Evolutionary conservation across 257 asterid species (phyloP).

Genomic region (Solanum pinnatisectum): DNA sequence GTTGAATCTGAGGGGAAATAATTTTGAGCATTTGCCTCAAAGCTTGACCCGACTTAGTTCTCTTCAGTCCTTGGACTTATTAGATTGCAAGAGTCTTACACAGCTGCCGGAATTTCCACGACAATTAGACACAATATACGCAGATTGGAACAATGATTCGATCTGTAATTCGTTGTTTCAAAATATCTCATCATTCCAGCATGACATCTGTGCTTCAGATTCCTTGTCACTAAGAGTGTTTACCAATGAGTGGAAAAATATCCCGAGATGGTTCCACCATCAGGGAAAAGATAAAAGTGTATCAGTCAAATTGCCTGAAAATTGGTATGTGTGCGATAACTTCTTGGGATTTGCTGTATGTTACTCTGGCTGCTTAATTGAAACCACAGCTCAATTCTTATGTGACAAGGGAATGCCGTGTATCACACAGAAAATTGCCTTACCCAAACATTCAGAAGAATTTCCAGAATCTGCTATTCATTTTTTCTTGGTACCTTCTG

Average conservation of each 20-base stretch:
- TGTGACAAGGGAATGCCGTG: neutral
- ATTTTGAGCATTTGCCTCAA: too few species aligned
- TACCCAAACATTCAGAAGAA: neutral
- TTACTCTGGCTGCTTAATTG: neutral
- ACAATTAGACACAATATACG: neutral
- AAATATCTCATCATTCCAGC: neutral
- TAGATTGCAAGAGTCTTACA: neutral
- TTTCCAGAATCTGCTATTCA: neutral
- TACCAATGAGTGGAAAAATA: neutral
- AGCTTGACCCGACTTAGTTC: neutral
- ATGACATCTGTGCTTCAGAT: neutral
- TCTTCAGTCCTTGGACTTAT: neutral
- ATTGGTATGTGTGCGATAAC: neutral
- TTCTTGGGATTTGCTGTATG: neutral
- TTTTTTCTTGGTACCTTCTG: neutral
- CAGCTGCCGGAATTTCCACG: neutral
- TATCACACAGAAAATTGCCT: neutral
- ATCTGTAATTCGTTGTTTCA: neutral
- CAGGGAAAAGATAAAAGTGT: neutral
- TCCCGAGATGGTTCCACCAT: neutral
- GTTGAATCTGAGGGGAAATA: neutral
- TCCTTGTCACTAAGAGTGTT: neutral
- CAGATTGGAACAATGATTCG: neutral
- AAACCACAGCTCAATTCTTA: neutral
- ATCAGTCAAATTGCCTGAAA: neutral